Evolutionary conservation across 2,329 filamentous ascomycete genomes (phyloP).

Genomic region (Colletotrichum tanaceti): DNA sequence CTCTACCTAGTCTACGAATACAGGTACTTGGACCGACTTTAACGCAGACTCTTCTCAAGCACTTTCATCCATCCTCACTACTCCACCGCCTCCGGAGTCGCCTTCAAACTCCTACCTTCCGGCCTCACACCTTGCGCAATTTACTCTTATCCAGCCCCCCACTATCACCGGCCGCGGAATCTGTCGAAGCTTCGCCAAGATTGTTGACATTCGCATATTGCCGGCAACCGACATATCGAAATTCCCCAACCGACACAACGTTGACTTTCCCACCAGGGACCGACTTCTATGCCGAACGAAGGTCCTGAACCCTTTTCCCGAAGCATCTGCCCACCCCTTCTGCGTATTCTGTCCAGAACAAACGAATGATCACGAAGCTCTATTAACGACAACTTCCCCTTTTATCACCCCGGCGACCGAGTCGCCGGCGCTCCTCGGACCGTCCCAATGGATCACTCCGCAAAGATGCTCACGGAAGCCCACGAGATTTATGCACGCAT

Average conservation of each 20-base stretch:
- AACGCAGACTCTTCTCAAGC: slow-evolving; percentile 32
- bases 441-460: slow-evolving; percentile 34
- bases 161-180: not conserved
- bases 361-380: slow-evolving; percentile 32
- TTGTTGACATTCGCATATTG: slow-evolving; percentile 32
- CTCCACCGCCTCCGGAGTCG: not conserved
- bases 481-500: slow-evolving; percentile 39
- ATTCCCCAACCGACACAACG: not conserved
- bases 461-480: slow-evolving; percentile 33
- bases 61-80: not conserved
- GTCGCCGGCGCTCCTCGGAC: slow-evolving; percentile 21
- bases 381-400: slow-evolving; percentile 17
- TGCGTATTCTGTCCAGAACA: not conserved
- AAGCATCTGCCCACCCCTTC: not conserved
- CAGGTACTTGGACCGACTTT: slow-evolving; percentile 15
- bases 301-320: not conserved
- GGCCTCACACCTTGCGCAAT: not conserved
- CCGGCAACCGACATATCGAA: not conserved
- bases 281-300: slow-evolving; percentile 7
- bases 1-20: not conserved
- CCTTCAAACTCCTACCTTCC: slow-evolving; percentile 9
- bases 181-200: slow-evolving; percentile 34
- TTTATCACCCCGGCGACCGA: slow-evolving; percentile 35
- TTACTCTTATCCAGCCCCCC: not conserved
- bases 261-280: not conserved